Percentiles rank a stretch among this genome's conserved stretches.
These are phyloP conservation scores for Mycena chlorophos DNA, from an alignment of 768 basidiomycete species.

Conservation along the genomic window DNA sequence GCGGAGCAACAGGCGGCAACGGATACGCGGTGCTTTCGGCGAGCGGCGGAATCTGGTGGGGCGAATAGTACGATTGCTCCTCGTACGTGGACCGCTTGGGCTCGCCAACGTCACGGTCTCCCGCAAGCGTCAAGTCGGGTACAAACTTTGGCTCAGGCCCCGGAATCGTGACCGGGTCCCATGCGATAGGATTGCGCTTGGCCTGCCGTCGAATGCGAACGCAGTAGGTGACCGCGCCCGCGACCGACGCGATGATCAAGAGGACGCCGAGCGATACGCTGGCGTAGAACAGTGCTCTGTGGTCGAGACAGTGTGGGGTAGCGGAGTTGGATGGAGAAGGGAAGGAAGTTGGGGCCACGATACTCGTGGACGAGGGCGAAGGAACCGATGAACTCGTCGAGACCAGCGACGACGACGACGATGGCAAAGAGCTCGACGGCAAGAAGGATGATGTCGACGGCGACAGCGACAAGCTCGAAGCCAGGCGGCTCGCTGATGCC, in stretches of 20 bases:
- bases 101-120: slow-evolving; percentile 46
- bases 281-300: slow-evolving; percentile 48
- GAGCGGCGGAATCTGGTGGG: slow-evolving; percentile 24
- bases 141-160: slow-evolving; percentile 29
- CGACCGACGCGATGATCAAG: slow-evolving; percentile 43
- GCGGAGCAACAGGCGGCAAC: slow-evolving; percentile 15
- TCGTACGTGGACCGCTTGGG: slow-evolving; percentile 33
- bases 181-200: slow-evolving; percentile 32
- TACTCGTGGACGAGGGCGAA: too few relatives aligned
- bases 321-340: slow-evolving; percentile 2
- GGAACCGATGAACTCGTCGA: too few relatives aligned
- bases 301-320: not conserved
- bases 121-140: slow-evolving; percentile 27
- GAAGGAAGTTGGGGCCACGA: too few relatives aligned
- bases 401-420: too few relatives aligned
- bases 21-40: slow-evolving; percentile 25
- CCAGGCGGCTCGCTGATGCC: not conserved
- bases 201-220: slow-evolving; percentile 43
- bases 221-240: slow-evolving; percentile 51
- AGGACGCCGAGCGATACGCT: slow-evolving; percentile 51
- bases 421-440: not conserved
- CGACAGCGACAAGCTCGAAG: not conserved
- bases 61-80: slow-evolving; percentile 23
- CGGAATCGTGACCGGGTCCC: slow-evolving; percentile 24
- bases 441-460: not conserved